Conservation (phyloP, 495 filamentous ascomycete species). For the Neurospora sp. region DNA sequence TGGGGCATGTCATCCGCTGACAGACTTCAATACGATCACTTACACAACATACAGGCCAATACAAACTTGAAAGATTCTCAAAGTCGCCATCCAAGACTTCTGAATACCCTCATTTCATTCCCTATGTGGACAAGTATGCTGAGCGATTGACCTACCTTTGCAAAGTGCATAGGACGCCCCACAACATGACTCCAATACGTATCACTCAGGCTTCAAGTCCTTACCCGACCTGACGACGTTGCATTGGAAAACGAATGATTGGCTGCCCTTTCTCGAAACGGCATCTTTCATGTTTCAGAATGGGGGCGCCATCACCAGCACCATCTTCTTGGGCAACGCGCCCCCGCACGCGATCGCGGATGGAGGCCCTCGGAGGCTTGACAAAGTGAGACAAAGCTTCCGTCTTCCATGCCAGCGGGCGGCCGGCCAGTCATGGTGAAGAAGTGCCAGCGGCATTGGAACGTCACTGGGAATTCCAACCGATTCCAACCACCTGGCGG, state of each 20-base stretch:
- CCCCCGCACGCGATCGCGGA: neutral
- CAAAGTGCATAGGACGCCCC: neutral
- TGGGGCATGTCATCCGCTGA: neutral
- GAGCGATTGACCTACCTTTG: neutral
- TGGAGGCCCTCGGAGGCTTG: neutral
- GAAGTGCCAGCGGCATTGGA: neutral
- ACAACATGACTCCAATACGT: neutral
- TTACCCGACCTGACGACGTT: neutral
- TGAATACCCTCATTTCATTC: neutral
- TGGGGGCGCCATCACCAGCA: neutral
- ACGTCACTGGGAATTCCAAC: neutral
- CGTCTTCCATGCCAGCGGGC: neutral
- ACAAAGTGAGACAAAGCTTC: neutral
- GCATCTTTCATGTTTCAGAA: neutral
- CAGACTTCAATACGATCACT: neutral
- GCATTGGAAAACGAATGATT: neutral
- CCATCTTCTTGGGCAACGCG: neutral
- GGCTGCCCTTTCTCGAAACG: neutral
- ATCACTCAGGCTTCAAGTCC: neutral
- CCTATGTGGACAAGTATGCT: neutral
- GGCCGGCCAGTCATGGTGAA: neutral
- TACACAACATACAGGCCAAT: neutral
- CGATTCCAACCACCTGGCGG: neutral
- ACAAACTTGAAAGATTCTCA: neutral
- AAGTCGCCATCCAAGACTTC: neutral